phyloP scores from a whole-genome alignment of 768 basidiomycete genomes.

The Pseudohyphozyma bogoriensis region DNA sequence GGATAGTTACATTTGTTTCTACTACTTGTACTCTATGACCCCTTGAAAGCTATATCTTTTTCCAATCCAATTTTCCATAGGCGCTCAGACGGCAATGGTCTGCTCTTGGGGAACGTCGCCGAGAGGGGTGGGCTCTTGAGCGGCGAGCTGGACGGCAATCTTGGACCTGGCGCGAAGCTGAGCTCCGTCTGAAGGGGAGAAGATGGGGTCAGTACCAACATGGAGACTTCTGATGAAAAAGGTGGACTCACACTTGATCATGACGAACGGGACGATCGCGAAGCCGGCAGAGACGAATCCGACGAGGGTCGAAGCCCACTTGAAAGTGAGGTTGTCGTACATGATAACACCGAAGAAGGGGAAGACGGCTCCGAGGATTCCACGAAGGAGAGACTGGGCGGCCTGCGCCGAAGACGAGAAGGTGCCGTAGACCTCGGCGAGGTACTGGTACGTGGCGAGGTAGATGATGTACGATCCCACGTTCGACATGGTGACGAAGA shows the following conservation, averaged over 20 bases:
- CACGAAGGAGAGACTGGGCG: background rate
- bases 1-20: too few relatives aligned
- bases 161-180: slow-evolving; percentile 8
- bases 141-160: slow-evolving; percentile 8
- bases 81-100: too few relatives aligned
- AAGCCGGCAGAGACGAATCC: slow-evolving; percentile 26
- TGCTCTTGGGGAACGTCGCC: too few relatives aligned
- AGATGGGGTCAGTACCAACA: background rate
- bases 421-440: slow-evolving; percentile 21
- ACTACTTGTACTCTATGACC: too few relatives aligned
- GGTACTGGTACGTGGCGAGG: slow-evolving; percentile 17
- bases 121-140: too few relatives aligned
- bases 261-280: slow-evolving; percentile 16
- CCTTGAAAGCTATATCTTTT: too few relatives aligned
- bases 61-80: too few relatives aligned
- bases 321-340: slow-evolving; percentile 25
- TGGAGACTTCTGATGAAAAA: background rate
- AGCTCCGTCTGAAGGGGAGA: background rate
- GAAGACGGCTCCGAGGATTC: too few relatives aligned
- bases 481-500: slow-evolving; percentile 14
- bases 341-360: background rate
- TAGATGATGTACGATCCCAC: background rate
- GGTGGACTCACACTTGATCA: slow-evolving; percentile 14
- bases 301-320: slow-evolving; percentile 12
- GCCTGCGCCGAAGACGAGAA: background rate